These are phyloP conservation scores for Trypethelium eluteriae DNA, from an alignment of 495 filamentous ascomycete genomes.

Conservation along the genomic window DNA sequence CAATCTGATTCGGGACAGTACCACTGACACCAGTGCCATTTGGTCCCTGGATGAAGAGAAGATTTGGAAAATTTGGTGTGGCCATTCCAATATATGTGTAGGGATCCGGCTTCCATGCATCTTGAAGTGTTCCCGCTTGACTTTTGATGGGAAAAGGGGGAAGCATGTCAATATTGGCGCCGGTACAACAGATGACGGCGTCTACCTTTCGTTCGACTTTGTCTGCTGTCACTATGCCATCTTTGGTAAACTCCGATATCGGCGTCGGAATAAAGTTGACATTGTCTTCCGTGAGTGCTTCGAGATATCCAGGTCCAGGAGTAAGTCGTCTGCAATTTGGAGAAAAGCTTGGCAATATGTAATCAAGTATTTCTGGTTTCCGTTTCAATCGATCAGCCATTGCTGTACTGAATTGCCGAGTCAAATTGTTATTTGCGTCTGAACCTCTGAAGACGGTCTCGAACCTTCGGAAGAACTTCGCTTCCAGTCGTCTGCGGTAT, in stretches of 20 bases:
- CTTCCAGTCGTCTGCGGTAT: constrained; percentile 47
- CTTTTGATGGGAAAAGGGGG: constrained; percentile 53
- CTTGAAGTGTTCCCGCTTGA: constrained; percentile 40
- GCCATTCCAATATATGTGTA: constrained; percentile 58
- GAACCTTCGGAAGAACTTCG: constrained; percentile 52
- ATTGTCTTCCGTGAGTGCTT: constrained; percentile 57
- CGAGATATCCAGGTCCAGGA: constrained; percentile 64
- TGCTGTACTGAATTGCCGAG: constrained; percentile 17
- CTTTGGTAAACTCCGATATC: constrained; percentile 52
- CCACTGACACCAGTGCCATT: constrained; percentile 45
- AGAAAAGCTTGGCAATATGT: constrained; percentile 56
- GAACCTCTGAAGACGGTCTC: constrained; percentile 37
- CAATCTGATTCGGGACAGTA: constrained; percentile 46
- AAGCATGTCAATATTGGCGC: constrained; percentile 52
- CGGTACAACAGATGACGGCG: constrained; percentile 58
- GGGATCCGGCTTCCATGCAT: constrained; percentile 45
- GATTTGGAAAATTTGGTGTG: constrained; percentile 59
- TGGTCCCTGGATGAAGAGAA: constrained; percentile 48
- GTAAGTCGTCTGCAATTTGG: constrained; percentile 64
- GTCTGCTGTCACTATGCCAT: constrained; percentile 37
- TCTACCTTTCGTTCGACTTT: constrained; percentile 35
- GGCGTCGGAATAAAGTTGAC: constrained; percentile 50
- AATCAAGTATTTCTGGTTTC: constrained; percentile 48
- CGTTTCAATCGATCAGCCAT: constrained; percentile 46
- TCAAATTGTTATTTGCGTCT: constrained; percentile 19